phyloP scores from a whole-genome alignment of 148 eudicot species.

The Vaccinium vitisidaea region DNA sequence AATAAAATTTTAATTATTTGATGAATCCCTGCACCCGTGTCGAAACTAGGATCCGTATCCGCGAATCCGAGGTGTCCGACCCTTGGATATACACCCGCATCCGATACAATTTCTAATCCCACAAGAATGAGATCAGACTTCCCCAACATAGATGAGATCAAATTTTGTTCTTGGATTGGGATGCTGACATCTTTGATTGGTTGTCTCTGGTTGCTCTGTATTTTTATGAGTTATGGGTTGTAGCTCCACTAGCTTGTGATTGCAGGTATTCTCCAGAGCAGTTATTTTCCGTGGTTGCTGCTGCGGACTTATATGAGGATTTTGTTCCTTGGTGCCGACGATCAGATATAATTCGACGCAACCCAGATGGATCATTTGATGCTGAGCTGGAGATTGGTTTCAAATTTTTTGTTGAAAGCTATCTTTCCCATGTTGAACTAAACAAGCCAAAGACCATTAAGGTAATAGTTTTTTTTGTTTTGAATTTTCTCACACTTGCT shows the following conservation, averaged over 20 bases:
- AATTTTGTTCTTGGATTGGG: slow-evolving; percentile 9
- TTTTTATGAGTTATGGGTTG: not conserved
- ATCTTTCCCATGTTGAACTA: slow-evolving; percentile 77
- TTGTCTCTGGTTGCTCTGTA: not conserved
- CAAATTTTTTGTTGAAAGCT: slow-evolving; percentile 86
- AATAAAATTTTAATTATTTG: too few species aligned
- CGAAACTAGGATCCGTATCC: too few species aligned
- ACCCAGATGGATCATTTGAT: slow-evolving; percentile 87
- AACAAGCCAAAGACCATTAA: slow-evolving; percentile 60
- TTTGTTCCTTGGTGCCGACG: slow-evolving; percentile 93
- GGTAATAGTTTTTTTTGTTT: slow-evolving; percentile 35
- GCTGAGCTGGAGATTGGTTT: slow-evolving; percentile 92
- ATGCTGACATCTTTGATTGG: not conserved
- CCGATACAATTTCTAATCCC: not conserved
- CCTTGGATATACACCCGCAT: too few species aligned
- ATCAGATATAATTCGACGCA: slow-evolving; percentile 59
- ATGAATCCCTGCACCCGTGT: too few species aligned
- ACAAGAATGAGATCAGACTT: not conserved
- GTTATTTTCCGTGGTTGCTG: slow-evolving; percentile 87
- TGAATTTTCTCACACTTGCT: not conserved
- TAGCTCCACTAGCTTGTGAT: not conserved
- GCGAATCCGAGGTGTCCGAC: too few species aligned
- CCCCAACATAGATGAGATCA: not conserved
- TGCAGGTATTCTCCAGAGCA: slow-evolving; percentile 91
- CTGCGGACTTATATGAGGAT: slow-evolving; percentile 85